A percentile compares a stretch with the other conserved stretches of the same genome.
Conservation (phyloP, 305 asterid genomes). For the Solanum hybrid region DNA sequence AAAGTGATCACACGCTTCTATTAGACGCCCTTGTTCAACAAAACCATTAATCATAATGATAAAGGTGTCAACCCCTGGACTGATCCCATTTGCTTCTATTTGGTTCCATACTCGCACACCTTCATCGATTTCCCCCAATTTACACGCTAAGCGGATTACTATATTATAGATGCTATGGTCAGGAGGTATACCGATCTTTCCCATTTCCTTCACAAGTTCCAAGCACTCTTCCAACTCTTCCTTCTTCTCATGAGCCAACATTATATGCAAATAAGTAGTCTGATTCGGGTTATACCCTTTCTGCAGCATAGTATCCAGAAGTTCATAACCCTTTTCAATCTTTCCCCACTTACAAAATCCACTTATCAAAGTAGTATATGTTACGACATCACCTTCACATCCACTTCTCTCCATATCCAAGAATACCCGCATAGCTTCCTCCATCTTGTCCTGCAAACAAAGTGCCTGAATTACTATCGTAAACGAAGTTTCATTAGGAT, state of each 20-base stretch:
- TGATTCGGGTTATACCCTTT: conserved; percentile 57
- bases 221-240: conserved; percentile 74
- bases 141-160: conserved; percentile 60
- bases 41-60: conserved; percentile 59
- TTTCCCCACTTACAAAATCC: conserved; percentile 83
- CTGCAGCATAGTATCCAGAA: conserved; percentile 56
- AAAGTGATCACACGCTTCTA: conserved; percentile 77
- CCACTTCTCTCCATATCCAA: conserved; percentile 60
- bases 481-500: conserved; percentile 69
- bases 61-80: conserved; percentile 79
- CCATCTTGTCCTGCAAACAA: conserved; percentile 67
- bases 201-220: conserved; percentile 68
- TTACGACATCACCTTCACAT: conserved; percentile 64
- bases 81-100: conserved; percentile 50
- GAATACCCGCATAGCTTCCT: conserved; percentile 60
- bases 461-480: conserved; percentile 79
- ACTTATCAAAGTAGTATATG: conserved; percentile 74
- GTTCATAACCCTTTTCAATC: conserved; percentile 51
- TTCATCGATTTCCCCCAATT: conserved; percentile 65
- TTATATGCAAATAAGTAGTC: conserved; percentile 60
- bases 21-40: conserved; percentile 42
- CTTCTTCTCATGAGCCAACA: conserved; percentile 86
- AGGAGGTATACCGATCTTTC: conserved; percentile 45
- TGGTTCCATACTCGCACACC: conserved; percentile 46
- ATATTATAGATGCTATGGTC: conserved; percentile 55